Evolutionary conservation across 164 flowering plant species (phyloP), one percentile per base, ranked within the genome.

Genomic region (Magnolia officinalis): DNA sequence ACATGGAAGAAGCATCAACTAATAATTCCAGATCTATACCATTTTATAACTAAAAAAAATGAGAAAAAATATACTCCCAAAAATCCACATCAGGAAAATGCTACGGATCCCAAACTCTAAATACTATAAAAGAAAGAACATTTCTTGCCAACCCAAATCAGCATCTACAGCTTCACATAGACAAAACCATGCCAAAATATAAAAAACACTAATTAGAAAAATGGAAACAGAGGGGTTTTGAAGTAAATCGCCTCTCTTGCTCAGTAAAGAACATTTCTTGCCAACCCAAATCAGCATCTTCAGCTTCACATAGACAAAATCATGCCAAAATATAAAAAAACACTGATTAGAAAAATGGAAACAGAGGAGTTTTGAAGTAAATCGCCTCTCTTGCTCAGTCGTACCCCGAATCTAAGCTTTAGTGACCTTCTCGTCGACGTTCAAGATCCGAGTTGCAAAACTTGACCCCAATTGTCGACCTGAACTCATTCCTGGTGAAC

Each of bases 401-500:
- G 88, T 84, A 77, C 84, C 88, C 88, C 88, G 84, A 80, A 81
- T 81, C 80, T 83, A 83, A 81, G 89, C 89, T 74, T 87, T 87
- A 79, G 85, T 81, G 74, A 86, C 84, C 76, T 87, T 87, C 3
- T 74, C 78, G 70, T 83, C 86, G 49, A 89, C 84, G 72, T 80
- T 88, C 78, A 89, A 77, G 79, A 85, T 88, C 66, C 85, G 75
- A 21, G 92, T 89, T 20, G 92, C 90, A 74, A 79, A 89, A 89
- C 84, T 89, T 90, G 20, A 89, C 92, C 2, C 92, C 92, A 50
- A 89, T 89, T 21, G 90, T 89, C 49, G 92, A 89, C 81, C 84
- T 89, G 81, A 89, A 89, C 84, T 89, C 92, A 74, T 89, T 89
- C 80, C 82, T 84, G n/a, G 90, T 89, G 79, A 87, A 89, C 80